phyloP scores from a whole-genome alignment of 2,329 filamentous ascomycete genomes.

The Epichloe gansuensis region DNA sequence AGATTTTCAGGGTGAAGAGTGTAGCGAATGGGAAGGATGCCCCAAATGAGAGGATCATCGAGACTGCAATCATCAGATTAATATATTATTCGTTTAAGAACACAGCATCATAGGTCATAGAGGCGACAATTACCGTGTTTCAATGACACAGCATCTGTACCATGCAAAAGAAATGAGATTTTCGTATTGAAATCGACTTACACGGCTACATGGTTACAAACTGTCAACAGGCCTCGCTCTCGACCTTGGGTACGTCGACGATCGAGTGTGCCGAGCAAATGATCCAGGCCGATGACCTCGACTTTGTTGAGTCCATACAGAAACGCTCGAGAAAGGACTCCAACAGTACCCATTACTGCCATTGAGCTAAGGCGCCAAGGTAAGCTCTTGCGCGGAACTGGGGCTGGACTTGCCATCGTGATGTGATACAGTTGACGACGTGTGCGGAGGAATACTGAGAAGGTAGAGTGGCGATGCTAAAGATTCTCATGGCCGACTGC shows the following conservation, averaged over 20 bases:
- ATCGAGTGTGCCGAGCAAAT: constrained; percentile 66
- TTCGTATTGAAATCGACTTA: constrained; percentile 8
- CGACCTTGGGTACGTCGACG: constrained; percentile 52
- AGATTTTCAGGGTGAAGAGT: constrained; percentile 60
- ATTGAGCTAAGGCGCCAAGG: constrained; percentile 65
- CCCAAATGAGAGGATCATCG: constrained; percentile 93
- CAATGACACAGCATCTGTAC: too few species aligned
- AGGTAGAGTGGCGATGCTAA: not conserved
- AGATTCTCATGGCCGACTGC: constrained; percentile 1
- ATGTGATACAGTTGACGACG: not conserved
- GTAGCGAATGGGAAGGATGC: constrained; percentile 66
- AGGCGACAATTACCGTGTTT: not conserved
- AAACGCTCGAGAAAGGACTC: constrained; percentile 60
- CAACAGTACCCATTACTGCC: constrained; percentile 61
- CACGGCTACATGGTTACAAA: constrained; percentile 32
- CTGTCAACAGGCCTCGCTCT: constrained; percentile 70
- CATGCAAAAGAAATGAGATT: too few species aligned
- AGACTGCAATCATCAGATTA: constrained; percentile 40
- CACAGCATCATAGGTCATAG: not conserved
- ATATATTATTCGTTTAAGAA: not conserved
- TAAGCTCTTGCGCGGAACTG: constrained; percentile 38
- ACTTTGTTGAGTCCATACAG: constrained; percentile 62
- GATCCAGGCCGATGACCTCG: constrained; percentile 64
- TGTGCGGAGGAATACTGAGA: not conserved
- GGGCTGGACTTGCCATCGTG: constrained; percentile 12